Base-by-base conservation (phyloP, 495 filamentous ascomycete genomes). In the Penicillium manginii region DNA sequence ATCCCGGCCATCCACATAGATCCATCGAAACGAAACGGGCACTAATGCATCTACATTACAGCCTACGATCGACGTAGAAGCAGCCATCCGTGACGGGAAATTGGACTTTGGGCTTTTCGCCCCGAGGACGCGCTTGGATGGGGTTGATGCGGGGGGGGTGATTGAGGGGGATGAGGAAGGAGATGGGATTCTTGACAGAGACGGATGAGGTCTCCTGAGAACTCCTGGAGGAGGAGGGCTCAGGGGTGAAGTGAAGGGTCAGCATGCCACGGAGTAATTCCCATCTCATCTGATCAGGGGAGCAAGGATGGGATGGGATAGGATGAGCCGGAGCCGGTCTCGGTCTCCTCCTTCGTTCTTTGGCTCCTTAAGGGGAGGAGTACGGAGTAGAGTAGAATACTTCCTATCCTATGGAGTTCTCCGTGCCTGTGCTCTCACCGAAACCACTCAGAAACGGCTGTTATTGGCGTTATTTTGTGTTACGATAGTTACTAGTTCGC, bases 71-170 rank as follows among this genome's bases (percentile, higher is more conserved):
- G 73, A 76, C 52, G 62, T 76, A 14, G 73, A 76, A 59, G 68
- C 70, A 5, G 69, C 69, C 3, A 57, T 76, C 42, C 70, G 69
- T 37, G 56, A 68, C 12, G 67, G 61, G 33, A 50, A 39, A 15
- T 50, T 76, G 50, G 71, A 76, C 50, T 70, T 76, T 54, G 73
- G 73, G 12, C 45, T 76, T 32, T 76, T 76, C 35, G 73, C 58
- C 1, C 61, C 72, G 1, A 49, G 54, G 12, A 40, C 37, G 49
- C 65, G 68, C 19, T 54, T 74, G n/a, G 62, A 55, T 43, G 21
- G 52, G 31, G 26, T 35, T 14, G 64, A 55, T 40, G 68, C 68
- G 9, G 62, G 62, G 46, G 47, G 47, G 9, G 42, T 71, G 37
- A 65, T 74, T 19, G 61, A 50, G 35, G 42, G 51, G 4, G 56